Evolutionary conservation across 1,284 basidiomycete species (phyloP), one percentile per base, ranked within the genome.

Genomic region (Ceratobasidium sp.): DNA sequence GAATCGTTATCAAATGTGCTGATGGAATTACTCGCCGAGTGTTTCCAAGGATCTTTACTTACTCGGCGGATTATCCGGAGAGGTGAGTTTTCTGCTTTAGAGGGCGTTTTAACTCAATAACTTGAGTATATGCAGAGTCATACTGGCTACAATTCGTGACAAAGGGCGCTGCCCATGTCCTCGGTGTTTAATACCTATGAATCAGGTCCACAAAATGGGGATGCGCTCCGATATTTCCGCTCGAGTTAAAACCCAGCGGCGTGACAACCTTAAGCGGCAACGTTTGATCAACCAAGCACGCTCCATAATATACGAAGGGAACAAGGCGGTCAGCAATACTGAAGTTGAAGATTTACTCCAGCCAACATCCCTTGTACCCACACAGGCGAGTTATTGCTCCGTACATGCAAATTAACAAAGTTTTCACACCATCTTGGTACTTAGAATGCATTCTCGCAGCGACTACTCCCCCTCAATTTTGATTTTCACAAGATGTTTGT

Each of bases 21-120:
- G 83, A 86, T 79, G 81, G 81, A 0, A 70, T 85, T 0, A 57
- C 51, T 1, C 69, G 79, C 0, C 78, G 76, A 29, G 76, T 84
- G 0, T 84, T 82, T 64, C 81, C 78, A 8, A 77, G 79, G 0
- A 80, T 85, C 8, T 82, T 84, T 22, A 82, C 80, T 1, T 84
- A 85, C 76, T 80, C 82, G 1, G 82, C 82, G 80, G 83, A 81
- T 76, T 85, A 85, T 62, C 83, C 82, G 0, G 84, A 85, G 54
- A 84, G 84, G 84, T 84, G 69, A 62, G 80, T 80, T 3, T 3
- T 17, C n/a, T 22, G 40, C 40, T 43, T 9, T 7, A 51, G 8
- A 8, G 40, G 8, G 1, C 9, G 40, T 43, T 11, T 43, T 11
- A 43, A 11, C 9, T 40, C 37, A 11, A 11, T 11, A 11, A 43